Evolutionary conservation across 345 rosid species (phyloP), one percentile per base, ranked within the genome.

Genomic region (Erodium maritimum): DNA sequence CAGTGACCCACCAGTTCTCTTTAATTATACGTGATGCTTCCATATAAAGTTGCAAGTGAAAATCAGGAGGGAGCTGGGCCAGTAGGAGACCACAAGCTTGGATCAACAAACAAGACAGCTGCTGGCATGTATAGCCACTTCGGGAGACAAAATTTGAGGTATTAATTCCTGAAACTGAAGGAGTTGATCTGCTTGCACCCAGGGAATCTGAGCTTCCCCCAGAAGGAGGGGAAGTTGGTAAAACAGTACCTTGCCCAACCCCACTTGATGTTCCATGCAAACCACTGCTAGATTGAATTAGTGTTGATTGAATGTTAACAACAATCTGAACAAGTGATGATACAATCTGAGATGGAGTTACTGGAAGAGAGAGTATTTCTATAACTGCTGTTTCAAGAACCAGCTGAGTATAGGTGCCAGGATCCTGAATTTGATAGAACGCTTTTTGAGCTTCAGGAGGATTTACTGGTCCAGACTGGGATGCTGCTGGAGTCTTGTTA

Each of bases 1-100:
- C 99, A 51, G 77, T 82, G 24, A 93, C 87, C 99, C 96, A 93
- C 99, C 99, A 93, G 61, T 88, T 83, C 61, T 93, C 97, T 70
- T 79, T 89, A 63, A 77, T 76, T 58, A 90, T 77, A 17, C 89
- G 85, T 5, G 97, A 72, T 61, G 97, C 84, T 72, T 87, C 97
- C 73, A 72, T 24, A 73, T 89, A 93, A 79, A 93, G 85, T 63
- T 89, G 96, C 65, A 59, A 29, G 65, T 89, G 97, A 69, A 93
- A 93, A 53, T 83, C 96, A 19, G 79, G 80, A 67, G 97, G 99
- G 23, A 90, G 88, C 73, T 93, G 99, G 50, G 99, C 96, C 77
- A 93, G 78, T 63, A 93, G 75, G 61, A 93, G 84, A 59, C 99
- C 97, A 50, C 96, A 89, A 69, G 96, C 99, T 77, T 93, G 97